Conservation (phyloP, 2,329 filamentous ascomycete genomes). For the Aspergillus melleus region DNA sequence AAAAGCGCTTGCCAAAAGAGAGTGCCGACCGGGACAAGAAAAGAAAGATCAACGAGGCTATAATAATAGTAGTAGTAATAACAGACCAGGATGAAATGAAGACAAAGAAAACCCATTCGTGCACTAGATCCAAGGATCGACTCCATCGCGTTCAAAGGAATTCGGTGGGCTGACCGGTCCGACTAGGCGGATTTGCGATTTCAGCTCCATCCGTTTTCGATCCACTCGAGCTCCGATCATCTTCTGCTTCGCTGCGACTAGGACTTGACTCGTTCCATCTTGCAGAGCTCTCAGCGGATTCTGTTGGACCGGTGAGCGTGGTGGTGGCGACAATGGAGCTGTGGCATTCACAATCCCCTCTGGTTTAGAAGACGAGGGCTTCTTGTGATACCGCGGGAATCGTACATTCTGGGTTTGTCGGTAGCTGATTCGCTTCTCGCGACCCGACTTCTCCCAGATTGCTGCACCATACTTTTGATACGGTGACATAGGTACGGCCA, state of each 20-base stretch:
- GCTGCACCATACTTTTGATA: conserved; percentile 40
- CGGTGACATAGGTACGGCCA: conserved; percentile 34
- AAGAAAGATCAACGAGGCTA: neutral
- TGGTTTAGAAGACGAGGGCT: neutral
- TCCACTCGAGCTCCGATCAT: conserved; percentile 35
- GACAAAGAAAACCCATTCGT: conserved; percentile 1
- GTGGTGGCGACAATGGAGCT: conserved; percentile 19
- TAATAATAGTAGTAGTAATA: conserved; percentile 9
- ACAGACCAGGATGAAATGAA: neutral
- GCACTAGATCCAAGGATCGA: conserved; percentile 32
- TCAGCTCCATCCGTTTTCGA: conserved; percentile 37
- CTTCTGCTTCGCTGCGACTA: conserved; percentile 34
- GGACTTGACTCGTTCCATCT: conserved; percentile 26
- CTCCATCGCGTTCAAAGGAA: conserved; percentile 17
- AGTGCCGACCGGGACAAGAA: neutral
- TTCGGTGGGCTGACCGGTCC: conserved; percentile 37
- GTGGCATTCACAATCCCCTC: conserved; percentile 10
- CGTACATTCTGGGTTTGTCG: conserved; percentile 21
- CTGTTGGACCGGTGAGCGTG: conserved; percentile 23
- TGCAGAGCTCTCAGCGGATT: conserved; percentile 27
- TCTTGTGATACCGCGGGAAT: conserved; percentile 19
- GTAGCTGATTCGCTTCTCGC: conserved; percentile 24
- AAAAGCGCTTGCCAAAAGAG: neutral
- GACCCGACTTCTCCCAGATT: conserved; percentile 34
- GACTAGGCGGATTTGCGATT: conserved; percentile 42